Evolutionary conservation across 2,329 filamentous ascomycete species (phyloP), one percentile per base, ranked within the genome.

Genomic region (Hypoxylon sp.): DNA sequence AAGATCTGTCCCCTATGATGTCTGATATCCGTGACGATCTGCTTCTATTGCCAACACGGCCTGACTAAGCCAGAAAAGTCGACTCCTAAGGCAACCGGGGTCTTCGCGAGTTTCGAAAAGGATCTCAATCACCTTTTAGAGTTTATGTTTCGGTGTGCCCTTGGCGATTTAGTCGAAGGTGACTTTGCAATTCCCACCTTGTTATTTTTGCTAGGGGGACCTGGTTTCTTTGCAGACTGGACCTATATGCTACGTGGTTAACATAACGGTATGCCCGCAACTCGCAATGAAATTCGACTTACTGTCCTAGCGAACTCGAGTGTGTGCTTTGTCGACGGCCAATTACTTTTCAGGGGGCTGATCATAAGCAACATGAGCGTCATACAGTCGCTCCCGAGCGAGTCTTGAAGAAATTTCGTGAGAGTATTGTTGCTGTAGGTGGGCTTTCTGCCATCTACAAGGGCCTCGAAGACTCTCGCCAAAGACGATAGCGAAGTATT

Each of bases 311-410:
- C 70, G 5, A 53, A 55, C 7, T 65, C 18, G 3, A 73, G 61
- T 14, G 63, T 69, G 11, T 54, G 38, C 45, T 71, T 70, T 4
- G 70, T 70, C 38, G 60, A 36, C 1, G 60, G 8, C 38, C 66
- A 62, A 12, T 70, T 46, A 3, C 50, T 50, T 24, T 66, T 63
- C 30, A 71, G 36, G 11, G 67, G 71, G 44, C 68, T 72, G 49
- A 76, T 70, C 72, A 72, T 75, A 58, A 76, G 64, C 22, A 76
- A 70, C 73, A 75, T 75, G 32, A 75, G 69, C 2, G 71, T 71
- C 65, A 72, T 73, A 59, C 70, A 71, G 18, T 69, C 67, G 5
- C 46, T 57, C 32, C 67, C 62, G 0, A 74, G 59, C 20, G 69
- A 75, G 3, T 64, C 69, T 20, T 72, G 65, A 11, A 73, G 63